These are phyloP conservation scores for Rhynchosporium agropyri DNA, from an alignment of 2,329 filamentous ascomycete genomes.

Conservation along the genomic window DNA sequence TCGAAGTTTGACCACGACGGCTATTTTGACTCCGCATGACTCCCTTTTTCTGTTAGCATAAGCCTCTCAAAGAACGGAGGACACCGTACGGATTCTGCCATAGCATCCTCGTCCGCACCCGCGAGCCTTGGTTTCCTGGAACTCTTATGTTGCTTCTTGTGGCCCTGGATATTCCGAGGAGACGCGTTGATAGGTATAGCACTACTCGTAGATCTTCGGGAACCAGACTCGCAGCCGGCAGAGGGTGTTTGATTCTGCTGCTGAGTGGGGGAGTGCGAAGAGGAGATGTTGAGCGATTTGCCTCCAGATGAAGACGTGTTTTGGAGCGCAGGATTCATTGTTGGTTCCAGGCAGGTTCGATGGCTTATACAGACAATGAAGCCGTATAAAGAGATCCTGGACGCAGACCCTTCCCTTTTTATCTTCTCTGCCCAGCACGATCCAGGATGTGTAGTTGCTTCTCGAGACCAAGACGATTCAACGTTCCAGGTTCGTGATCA, in stretches of 20 bases:
- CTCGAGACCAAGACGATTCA: background rate
- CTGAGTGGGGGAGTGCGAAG: constrained; percentile 37
- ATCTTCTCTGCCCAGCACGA: background rate
- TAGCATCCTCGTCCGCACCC: constrained; percentile 84
- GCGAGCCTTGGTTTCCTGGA: constrained; percentile 73
- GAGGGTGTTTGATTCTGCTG: constrained; percentile 37
- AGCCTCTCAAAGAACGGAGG: background rate
- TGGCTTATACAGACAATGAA: constrained; percentile 21
- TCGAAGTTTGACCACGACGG: constrained; percentile 91
- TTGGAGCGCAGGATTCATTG: constrained; percentile 41
- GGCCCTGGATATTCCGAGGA: constrained; percentile 74
- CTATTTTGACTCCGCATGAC: constrained; percentile 65
- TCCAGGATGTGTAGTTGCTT: background rate
- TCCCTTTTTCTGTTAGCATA: constrained; percentile 30
- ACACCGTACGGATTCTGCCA: constrained; percentile 72
- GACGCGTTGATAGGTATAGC: constrained; percentile 42
- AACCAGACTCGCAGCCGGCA: constrained; percentile 38
- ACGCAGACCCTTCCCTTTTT: background rate
- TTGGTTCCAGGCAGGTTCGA: constrained; percentile 17
- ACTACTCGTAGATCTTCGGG: constrained; percentile 35
- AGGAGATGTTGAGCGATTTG: constrained; percentile 40
- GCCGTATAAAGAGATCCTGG: constrained; percentile 19
- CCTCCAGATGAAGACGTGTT: constrained; percentile 39
- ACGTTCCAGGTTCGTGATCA: background rate
- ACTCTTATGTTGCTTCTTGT: constrained; percentile 81